These are phyloP conservation scores for Aspergillus latus DNA, from an alignment of 2,329 filamentous ascomycete genomes.

Conservation along the genomic window DNA sequence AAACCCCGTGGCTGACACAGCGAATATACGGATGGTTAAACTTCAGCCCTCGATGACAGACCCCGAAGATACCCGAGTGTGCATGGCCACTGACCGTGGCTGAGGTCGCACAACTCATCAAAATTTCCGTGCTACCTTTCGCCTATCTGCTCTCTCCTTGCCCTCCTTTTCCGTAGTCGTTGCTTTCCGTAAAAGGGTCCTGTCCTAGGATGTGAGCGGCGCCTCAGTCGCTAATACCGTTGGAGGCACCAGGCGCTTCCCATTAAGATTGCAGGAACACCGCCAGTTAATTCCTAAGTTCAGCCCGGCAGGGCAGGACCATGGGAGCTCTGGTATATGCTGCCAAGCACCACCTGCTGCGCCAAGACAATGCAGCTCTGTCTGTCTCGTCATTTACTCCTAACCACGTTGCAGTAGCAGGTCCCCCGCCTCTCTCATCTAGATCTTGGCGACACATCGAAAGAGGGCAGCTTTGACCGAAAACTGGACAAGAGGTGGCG, in stretches of 20 bases:
- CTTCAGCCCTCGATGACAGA: slow-evolving; percentile 10
- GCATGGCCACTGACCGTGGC: slow-evolving; percentile 14
- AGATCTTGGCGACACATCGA: slow-evolving; percentile 16
- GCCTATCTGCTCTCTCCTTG: neutral
- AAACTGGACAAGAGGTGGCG: neutral
- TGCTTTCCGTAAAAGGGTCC: neutral
- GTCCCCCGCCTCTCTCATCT: slow-evolving; percentile 14
- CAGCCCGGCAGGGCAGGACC: slow-evolving; percentile 11
- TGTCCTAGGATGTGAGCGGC: neutral
- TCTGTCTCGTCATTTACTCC: slow-evolving; percentile 18
- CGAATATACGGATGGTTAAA: slow-evolving; percentile 14
- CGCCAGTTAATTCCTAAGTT: slow-evolving; percentile 18
- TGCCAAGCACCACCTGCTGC: slow-evolving; percentile 21
- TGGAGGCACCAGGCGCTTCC: neutral
- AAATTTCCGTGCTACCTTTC: slow-evolving; percentile 9
- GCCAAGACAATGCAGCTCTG: slow-evolving; percentile 22
- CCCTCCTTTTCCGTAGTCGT: neutral
- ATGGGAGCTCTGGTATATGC: slow-evolving; percentile 11
- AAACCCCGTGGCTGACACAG: slow-evolving; percentile 15
- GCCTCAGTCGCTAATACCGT: neutral
- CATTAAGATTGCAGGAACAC: slow-evolving; percentile 24
- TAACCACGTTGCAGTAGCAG: slow-evolving; percentile 23
- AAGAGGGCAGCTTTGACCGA: neutral
- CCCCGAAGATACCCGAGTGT: slow-evolving; percentile 19
- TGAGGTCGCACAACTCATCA: slow-evolving; percentile 11